Evolutionary conservation across 805 yeast genomes (phyloP), one percentile per base, ranked within the genome.

Genomic region (Millerozyma miso): DNA sequence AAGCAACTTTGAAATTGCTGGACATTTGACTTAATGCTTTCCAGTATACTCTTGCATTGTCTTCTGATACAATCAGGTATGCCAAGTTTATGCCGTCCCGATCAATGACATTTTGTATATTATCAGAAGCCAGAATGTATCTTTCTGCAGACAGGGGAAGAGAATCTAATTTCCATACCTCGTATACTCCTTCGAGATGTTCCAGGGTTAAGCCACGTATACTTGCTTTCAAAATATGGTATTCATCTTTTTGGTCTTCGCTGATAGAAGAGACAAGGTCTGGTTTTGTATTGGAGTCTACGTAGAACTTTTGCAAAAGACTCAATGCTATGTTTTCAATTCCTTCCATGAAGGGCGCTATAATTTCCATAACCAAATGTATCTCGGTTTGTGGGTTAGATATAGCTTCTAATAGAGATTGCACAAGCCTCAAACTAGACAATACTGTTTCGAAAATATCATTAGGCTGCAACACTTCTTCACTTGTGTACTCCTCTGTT

Each of bases 71-170:
- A 18, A 45, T 43, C 34, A 44, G 44, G 3, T 33, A 39, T 2
- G 39, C 40, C 5, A 53, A 38, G 17, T 44, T 53, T 19, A 55
- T 32, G 37, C 56, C 65, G 19, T 54, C 47, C 38, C 71, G 60
- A 32, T 73, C 77, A 10, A 77, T 40, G n/a, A 68, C 56, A 0
- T 67, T 64, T 42, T 76, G 72, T 16, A 73, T 54, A 40, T 69
- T 71, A 23, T 74, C 76, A 1, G 73, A 65, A 7, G 73, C 74
- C 41, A 63, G 43, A 59, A 77, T 58, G 35, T 59, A 57, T 37
- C 66, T 62, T 37, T 73, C 77, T 0, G 70, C 52, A 1, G 58
- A 50, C 1, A 54, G 50, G 1, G 69, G 65, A 3, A 66, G 44
- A 1, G 38, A 40, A 1, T 45, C 23, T 18, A 39, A 42, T 14